Base-by-base conservation (phyloP, 2,329 filamentous ascomycete genomes). In the Alternaria sp. region DNA sequence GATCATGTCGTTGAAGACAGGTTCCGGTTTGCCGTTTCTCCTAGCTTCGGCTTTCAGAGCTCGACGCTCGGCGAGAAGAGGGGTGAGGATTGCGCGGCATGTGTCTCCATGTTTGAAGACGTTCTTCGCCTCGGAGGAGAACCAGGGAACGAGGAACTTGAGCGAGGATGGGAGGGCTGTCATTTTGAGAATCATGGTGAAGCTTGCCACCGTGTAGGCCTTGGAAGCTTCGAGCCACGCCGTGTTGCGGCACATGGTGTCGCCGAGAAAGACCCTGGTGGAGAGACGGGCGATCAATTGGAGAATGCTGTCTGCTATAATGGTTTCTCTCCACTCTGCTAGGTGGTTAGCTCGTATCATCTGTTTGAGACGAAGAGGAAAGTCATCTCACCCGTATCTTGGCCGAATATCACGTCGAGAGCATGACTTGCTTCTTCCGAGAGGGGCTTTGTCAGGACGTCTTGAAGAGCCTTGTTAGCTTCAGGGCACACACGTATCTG, bases 181-280 rank as follows among this genome's bases (percentile, higher is more conserved):
- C 13, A 50, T 36, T 2, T 55, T 5, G 2, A 45, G 19, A 4
- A 25, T 19, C 9, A 36, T 32, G 6, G 2, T n/a, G 3, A 57
- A 26, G 12, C 40, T 7, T 55, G 63, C 10, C 8, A 28, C 19
- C 1, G 79, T 77, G 67, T 81, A 82, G 32, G 70, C 61, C 15
- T 72, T 75, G 36, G 75, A 67, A 4, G 76, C 71, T 1, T 73
- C 59, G 15, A 82, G 68, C 81, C 82, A 84, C 57, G 77, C 68
- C 57, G 77, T 68, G 59, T 83, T 80, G 23, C 74, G 73, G 55
- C 77, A 79, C 7, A 81, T 67, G 6, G 66, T 62, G 5, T 77
- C 69, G 17, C 82, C 81, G 28, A 81, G 74, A 55, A 83, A 80
- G 15, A 61, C 52, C 5, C n/a, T 32, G 2, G 46, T 46, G 5